These are phyloP conservation scores for Pseudocercospora cruenta DNA, from an alignment of 2,329 filamentous ascomycete genomes.

Conservation along the genomic window DNA sequence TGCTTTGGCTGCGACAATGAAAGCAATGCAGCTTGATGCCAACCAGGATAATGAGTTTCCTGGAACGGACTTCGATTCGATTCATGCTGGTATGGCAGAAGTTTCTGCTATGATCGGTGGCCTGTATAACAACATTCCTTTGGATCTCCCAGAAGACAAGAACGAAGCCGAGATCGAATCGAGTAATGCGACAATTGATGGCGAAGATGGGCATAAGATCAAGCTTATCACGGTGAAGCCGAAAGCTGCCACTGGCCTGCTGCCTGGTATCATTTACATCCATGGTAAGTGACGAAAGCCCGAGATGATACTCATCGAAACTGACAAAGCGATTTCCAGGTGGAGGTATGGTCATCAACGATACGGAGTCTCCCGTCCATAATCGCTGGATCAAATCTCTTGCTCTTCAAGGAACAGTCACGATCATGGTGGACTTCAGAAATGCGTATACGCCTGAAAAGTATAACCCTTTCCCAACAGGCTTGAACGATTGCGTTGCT, in stretches of 20 bases:
- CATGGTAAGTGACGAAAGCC: slow-evolving; percentile 24
- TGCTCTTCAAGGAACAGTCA: slow-evolving; percentile 29
- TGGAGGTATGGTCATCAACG: slow-evolving; percentile 32
- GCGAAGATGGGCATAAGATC: slow-evolving; percentile 28
- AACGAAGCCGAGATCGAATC: slow-evolving; percentile 21
- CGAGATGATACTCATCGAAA: slow-evolving; percentile 11
- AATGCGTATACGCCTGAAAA: slow-evolving; percentile 35
- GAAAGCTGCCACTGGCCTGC: slow-evolving; percentile 12
- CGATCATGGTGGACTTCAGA: slow-evolving; percentile 38
- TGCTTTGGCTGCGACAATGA: slow-evolving; percentile 17
- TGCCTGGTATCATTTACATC: slow-evolving; percentile 32
- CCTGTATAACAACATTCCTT: slow-evolving; percentile 4
- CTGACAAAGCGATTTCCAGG: slow-evolving; percentile 23
- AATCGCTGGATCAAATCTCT: slow-evolving; percentile 33
- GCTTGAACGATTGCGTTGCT: slow-evolving; percentile 38
- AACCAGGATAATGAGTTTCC: slow-evolving; percentile 9
- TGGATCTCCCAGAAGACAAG: slow-evolving; percentile 20
- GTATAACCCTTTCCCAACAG: slow-evolving; percentile 36
- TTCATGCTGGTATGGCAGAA: not conserved
- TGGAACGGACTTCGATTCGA: slow-evolving; percentile 8
- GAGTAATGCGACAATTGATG: slow-evolving; percentile 19
- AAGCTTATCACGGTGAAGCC: slow-evolving; percentile 25
- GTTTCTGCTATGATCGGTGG: not conserved
- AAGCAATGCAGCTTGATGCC: slow-evolving; percentile 10
- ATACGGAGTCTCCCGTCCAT: slow-evolving; percentile 32